Conservation (phyloP, 116 monocot species). For the Dioscorea cayenensis region DNA sequence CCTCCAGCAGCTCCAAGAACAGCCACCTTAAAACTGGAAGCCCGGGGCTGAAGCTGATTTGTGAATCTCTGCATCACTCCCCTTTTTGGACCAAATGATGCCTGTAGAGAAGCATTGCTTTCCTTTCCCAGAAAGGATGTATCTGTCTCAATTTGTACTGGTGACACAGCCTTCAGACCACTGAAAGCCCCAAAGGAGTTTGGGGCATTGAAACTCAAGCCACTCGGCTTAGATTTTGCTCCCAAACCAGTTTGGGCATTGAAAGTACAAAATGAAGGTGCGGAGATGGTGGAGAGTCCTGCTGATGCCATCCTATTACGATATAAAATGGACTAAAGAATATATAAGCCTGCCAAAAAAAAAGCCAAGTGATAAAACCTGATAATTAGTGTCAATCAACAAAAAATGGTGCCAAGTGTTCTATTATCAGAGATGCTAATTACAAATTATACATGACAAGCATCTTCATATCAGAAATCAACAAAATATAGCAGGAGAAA, state of each 20-base stretch:
- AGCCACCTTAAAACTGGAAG: constrained; percentile 43
- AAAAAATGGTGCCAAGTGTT: not conserved
- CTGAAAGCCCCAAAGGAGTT: constrained; percentile 25
- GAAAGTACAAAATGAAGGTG: constrained; percentile 11
- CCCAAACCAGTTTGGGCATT: constrained; percentile 7
- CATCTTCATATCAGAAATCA: too few relatives aligned
- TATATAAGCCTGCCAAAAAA: not conserved
- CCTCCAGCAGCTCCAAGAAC: constrained; percentile 58
- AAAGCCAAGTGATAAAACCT: not conserved
- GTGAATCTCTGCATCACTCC: not conserved
- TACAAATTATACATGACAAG: too few relatives aligned
- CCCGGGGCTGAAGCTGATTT: constrained; percentile 29
- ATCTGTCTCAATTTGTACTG: constrained; percentile 17
- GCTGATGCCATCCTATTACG: constrained; percentile 7
- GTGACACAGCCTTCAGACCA: constrained; percentile 42
- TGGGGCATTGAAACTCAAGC: constrained; percentile 9
- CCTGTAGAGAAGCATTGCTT: constrained; percentile 20
- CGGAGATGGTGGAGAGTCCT: constrained; percentile 5
- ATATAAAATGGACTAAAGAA: not conserved
- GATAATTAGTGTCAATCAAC: not conserved
- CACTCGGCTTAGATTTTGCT: constrained; percentile 6
- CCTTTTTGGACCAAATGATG: constrained; percentile 21
- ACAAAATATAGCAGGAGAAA: too few relatives aligned
- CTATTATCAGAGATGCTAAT: not conserved
- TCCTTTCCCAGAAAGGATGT: constrained; percentile 42